These are phyloP conservation scores for Lactarius deliciosus DNA, from an alignment of 768 basidiomycete genomes.

Conservation along the genomic window DNA sequence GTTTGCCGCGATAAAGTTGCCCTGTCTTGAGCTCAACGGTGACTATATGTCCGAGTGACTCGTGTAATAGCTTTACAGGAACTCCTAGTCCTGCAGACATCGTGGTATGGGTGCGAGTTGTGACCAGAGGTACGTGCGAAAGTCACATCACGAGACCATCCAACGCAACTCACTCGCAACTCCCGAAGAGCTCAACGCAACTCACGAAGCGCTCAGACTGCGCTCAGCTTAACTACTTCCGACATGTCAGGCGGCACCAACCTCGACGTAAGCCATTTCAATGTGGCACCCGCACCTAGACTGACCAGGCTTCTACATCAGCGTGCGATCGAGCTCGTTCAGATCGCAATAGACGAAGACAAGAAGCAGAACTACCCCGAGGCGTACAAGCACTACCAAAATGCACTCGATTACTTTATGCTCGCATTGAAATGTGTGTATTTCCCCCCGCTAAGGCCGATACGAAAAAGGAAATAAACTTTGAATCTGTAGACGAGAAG, in stretches of 20 bases:
- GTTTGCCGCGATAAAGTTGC: conserved; percentile 94
- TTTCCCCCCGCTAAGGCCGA: neutral
- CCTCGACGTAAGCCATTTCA: conserved; percentile 20
- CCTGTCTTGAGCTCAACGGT: conserved; percentile 99
- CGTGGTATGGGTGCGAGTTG: conserved; percentile 30
- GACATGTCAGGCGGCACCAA: conserved; percentile 24
- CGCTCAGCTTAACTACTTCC: conserved; percentile 4
- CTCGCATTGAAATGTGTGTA: conserved; percentile 87
- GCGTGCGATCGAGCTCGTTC: conserved; percentile 89
- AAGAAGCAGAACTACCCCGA: conserved; percentile 89
- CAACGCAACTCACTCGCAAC: no score
- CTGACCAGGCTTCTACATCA: conserved; percentile 31
- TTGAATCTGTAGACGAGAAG: conserved; percentile 67
- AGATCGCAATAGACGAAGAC: conserved; percentile 91
- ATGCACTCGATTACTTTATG: conserved; percentile 97
- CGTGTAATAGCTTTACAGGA: conserved; percentile 94
- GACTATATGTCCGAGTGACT: conserved; percentile 93
- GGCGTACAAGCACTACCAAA: conserved; percentile 93
- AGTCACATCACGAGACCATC: neutral
- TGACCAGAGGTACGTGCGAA: neutral
- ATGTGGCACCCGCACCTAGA: neutral
- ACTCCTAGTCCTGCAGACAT: conserved; percentile 75
- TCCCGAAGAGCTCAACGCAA: neutral
- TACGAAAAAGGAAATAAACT: neutral
- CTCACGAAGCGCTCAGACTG: no score